Percentiles rank a stretch among this genome's conserved stretches.
These are phyloP conservation scores for Ophiocordyceps polyrhachis-furcata DNA, from an alignment of 2,329 filamentous ascomycete genomes.

Conservation along the genomic window DNA sequence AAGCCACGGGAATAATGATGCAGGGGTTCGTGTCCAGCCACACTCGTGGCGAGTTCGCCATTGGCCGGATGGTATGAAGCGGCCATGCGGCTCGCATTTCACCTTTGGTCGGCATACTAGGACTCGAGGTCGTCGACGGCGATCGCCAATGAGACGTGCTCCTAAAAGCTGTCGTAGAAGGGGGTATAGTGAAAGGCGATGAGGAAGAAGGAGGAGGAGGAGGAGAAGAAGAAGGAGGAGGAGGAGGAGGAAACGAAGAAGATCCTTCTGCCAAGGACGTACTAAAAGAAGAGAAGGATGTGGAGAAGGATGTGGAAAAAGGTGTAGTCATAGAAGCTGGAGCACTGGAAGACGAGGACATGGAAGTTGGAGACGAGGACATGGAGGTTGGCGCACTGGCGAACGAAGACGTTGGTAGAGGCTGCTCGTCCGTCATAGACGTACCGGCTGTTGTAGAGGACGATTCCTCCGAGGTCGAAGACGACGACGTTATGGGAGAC, in stretches of 20 bases:
- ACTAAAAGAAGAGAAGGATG: constrained; percentile 10
- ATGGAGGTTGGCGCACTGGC: constrained; percentile 7
- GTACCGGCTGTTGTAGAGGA: constrained; percentile 8
- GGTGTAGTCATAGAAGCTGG: constrained; percentile 6
- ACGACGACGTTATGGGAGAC: not conserved
- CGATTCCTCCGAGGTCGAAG: constrained; percentile 3
- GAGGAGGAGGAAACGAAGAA: constrained; percentile 9
- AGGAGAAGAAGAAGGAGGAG: constrained; percentile 7
- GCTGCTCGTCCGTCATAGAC: constrained; percentile 10
- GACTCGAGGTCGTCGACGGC: constrained; percentile 2
- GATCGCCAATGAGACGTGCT: constrained; percentile 3
- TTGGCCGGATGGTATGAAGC: not conserved
- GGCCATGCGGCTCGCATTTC: not conserved
- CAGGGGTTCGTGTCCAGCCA: not conserved
- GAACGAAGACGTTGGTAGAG: constrained; percentile 13
- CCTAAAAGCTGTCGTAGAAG: constrained; percentile 3
- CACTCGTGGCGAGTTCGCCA: not conserved
- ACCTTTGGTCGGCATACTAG: not conserved
- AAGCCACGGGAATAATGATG: not conserved
- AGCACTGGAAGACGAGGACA: constrained; percentile 10
- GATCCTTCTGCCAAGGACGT: constrained; percentile 7
- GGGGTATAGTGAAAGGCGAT: constrained; percentile 4
- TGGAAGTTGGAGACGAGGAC: not conserved
- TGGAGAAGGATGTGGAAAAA: constrained; percentile 9
- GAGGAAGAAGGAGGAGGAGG: constrained; percentile 6